Conservation (phyloP, 345 rosid species). For the Arabis hirsuta region DNA sequence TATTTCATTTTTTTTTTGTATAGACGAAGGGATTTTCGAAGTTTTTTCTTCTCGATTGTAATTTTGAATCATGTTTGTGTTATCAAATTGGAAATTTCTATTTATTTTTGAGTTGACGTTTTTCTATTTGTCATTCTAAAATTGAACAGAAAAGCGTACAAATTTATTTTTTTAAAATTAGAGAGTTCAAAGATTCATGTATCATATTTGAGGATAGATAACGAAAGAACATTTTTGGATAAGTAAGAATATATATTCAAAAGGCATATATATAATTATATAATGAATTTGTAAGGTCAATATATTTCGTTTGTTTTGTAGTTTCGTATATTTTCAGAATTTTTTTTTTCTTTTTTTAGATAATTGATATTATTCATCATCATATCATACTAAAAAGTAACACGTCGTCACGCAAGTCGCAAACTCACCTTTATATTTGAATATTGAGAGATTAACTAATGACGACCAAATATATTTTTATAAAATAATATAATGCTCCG, state of each 20-base stretch:
- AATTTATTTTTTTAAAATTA: neutral
- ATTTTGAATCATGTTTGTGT: slow-evolving; percentile 1
- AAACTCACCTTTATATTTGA: no score
- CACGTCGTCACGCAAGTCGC: no score
- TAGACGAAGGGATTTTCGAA: slow-evolving; percentile 34
- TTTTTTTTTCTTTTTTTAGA: neutral
- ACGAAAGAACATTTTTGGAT: slow-evolving; percentile 23
- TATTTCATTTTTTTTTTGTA: neutral
- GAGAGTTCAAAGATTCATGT: neutral
- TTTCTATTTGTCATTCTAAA: neutral
- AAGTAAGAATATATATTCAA: slow-evolving; percentile 12
- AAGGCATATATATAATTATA: neutral
- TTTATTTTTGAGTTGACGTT: neutral
- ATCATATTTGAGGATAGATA: slow-evolving; percentile 7
- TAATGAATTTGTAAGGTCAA: neutral
- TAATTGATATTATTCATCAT: neutral
- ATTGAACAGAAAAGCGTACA: neutral
- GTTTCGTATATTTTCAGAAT: neutral
- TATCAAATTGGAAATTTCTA: slow-evolving; percentile 9
- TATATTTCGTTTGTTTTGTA: neutral
- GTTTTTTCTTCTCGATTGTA: slow-evolving; percentile 28
- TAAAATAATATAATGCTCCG: no score
- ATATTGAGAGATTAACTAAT: no score
- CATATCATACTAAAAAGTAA: neutral
- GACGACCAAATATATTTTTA: no score